A percentile compares a stretch with the other conserved stretches of the same genome.
phyloP scores from a whole-genome alignment of 2,329 filamentous ascomycete species.

The Neonectria ditissima region DNA sequence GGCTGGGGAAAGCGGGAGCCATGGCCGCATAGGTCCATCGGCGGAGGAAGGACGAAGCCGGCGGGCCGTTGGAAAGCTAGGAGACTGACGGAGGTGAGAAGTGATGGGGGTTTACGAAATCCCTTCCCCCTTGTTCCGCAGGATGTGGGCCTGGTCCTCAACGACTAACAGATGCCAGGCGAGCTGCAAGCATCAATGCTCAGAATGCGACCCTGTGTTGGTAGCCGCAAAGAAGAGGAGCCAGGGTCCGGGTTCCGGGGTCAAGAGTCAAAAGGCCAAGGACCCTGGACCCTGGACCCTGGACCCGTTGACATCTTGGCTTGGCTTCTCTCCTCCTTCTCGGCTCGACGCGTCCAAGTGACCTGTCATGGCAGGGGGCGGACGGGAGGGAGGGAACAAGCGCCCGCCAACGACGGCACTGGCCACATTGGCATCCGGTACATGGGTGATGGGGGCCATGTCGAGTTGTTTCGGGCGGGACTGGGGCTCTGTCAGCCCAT shows the following conservation, averaged over 20 bases:
- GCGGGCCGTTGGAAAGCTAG: not conserved
- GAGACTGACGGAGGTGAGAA: not conserved
- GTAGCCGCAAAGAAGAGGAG: not conserved
- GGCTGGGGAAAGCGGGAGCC: slow-evolving; percentile 13
- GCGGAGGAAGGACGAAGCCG: not conserved
- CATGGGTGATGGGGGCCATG: slow-evolving; percentile 7
- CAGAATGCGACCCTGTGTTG: slow-evolving; percentile 27
- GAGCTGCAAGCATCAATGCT: slow-evolving; percentile 6
- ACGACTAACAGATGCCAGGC: not conserved
- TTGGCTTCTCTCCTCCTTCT: not conserved
- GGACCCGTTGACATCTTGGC: slow-evolving; percentile 10
- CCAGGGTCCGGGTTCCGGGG: slow-evolving; percentile 23
- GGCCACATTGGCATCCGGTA: slow-evolving; percentile 26
- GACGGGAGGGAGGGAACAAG: slow-evolving; percentile 18
- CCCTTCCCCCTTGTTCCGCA: not conserved
- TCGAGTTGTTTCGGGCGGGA: slow-evolving; percentile 23
- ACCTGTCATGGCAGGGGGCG: not conserved
- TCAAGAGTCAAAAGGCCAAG: no score
- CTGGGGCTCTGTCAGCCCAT: slow-evolving; percentile 15
- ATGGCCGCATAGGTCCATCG: not conserved
- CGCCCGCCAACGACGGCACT: slow-evolving; percentile 33
- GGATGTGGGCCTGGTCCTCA: not conserved
- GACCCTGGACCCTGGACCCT: no score
- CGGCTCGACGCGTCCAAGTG: no score
- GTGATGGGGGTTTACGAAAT: slow-evolving; percentile 10